Evolutionary conservation across 129 eudicot species (phyloP), one percentile per base, ranked within the genome.

Genomic region (Silybum marianum): DNA sequence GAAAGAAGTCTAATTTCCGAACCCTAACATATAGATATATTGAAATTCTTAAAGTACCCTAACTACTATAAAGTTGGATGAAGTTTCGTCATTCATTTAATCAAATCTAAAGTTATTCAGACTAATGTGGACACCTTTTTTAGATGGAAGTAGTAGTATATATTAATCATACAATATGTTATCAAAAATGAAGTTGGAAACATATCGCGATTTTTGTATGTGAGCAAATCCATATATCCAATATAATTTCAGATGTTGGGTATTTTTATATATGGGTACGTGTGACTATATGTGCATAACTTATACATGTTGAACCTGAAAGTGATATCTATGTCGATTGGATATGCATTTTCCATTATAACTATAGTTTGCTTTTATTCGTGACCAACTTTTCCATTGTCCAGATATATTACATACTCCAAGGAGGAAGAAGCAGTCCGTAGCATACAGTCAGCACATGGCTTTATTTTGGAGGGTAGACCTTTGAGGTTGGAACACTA

Each of bases 341-440:
- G 48, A 79, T 79, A 79, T 46, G 66, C 66, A 7, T 58, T 58
- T n/a, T 9, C 2, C 23, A 18, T 58, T 58, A n/a, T 58, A 58
- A 22, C 66, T 18, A 21, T 58, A 9, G 30, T 79, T 79, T 79
- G 67, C 82, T 44, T 69, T 58, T 79, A 79, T 39, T 26, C 26
- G 19, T 81, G 62, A 72, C 12, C 73, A 34, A 38, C 46, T 39
- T 21, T 26, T 34, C 38, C 60, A 32, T 75, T 66, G 34, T 80
- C 44, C 85, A 89, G 93, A 81, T 89, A 89, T 83, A 87, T 87
- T 70, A 89, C 93, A 18, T 89, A 85, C 71, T 76, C 87, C 32
- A 89, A 85, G 73, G 90, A 87, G 77, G 93, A 87, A 21, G 93
- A 87, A 83, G 93, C 93, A 23, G 81, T 89, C 65, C 89, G 93